A percentile compares a stretch with the other conserved stretches of the same genome.
Conservation (phyloP, 1,139 yeast species). For the Taiozyma onychis region DNA sequence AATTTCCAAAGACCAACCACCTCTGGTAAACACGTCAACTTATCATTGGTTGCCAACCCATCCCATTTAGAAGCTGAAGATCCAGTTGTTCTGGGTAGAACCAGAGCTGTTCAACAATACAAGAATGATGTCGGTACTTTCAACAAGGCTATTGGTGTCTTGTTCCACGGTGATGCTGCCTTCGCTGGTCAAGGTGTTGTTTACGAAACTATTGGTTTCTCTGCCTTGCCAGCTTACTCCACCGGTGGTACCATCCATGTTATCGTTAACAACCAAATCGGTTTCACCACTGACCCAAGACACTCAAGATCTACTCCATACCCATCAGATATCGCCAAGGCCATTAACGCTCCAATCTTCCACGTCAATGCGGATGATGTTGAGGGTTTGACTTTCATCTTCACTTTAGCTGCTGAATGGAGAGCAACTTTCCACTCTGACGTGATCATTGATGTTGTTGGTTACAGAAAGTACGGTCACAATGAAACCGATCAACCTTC, state of each 20-base stretch:
- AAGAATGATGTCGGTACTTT: slow-evolving; percentile 79
- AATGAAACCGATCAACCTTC: slow-evolving; percentile 99
- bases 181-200: slow-evolving; percentile 99
- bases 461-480: slow-evolving; percentile 98
- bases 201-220: slow-evolving; percentile 95
- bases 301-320: slow-evolving; percentile 96
- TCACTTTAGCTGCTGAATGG: slow-evolving; percentile 98
- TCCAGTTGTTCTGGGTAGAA: slow-evolving; percentile 97
- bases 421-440: slow-evolving; percentile 95
- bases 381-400: slow-evolving; percentile 86
- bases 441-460: slow-evolving; percentile 93
- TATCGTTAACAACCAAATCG: slow-evolving; percentile 96
- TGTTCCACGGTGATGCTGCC: slow-evolving; percentile 99
- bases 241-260: slow-evolving; percentile 98
- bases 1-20: slow-evolving; percentile 98
- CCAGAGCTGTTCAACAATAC: slow-evolving; percentile 92
- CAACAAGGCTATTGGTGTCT: slow-evolving; percentile 84
- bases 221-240: slow-evolving; percentile 87
- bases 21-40: slow-evolving; percentile 92
- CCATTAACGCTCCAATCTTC: slow-evolving; percentile 97
- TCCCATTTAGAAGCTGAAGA: slow-evolving; percentile 99
- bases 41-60: slow-evolving; percentile 96
- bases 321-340: slow-evolving; percentile 96
- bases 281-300: slow-evolving; percentile 98
- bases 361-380: slow-evolving; percentile 98